Percentiles rank a stretch among this genome's conserved stretches.
Conservation (phyloP, 164 flowering plant species). For the Chimonanthus praecox region DNA sequence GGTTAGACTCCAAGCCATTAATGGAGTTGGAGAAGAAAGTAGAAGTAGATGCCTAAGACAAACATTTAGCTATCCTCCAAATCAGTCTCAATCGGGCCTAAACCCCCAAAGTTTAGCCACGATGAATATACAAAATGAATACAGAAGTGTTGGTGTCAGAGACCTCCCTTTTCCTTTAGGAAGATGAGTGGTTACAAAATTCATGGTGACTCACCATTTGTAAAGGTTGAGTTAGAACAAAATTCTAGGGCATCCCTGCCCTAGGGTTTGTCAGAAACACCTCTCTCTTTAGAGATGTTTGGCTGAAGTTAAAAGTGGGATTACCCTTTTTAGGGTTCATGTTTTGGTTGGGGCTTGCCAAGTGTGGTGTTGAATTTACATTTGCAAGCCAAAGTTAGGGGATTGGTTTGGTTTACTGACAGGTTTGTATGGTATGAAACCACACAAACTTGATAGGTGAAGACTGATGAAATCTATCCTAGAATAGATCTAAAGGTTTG, state of each 20-base stretch:
- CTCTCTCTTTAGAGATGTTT: constrained; percentile 25
- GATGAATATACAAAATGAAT: constrained; percentile 34
- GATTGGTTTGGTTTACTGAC: neutral
- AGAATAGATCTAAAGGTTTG: neutral
- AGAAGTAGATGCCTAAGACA: constrained; percentile 25
- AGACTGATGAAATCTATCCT: too few species aligned
- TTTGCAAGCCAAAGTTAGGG: constrained; percentile 22
- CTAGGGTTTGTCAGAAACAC: constrained; percentile 17
- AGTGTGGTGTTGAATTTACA: constrained; percentile 30
- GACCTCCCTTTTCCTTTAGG: constrained; percentile 37
- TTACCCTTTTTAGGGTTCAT: constrained; percentile 5
- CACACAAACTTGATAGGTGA: too few species aligned
- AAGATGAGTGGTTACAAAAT: constrained; percentile 20
- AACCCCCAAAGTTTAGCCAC: constrained; percentile 44
- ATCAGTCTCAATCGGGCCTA: constrained; percentile 22
- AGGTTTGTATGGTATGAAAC: too few species aligned
- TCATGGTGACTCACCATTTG: constrained; percentile 7
- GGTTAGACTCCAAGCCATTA: constrained; percentile 22
- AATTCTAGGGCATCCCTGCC: constrained; percentile 18
- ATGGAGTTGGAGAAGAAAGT: constrained; percentile 34
- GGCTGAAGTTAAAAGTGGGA: constrained; percentile 13
- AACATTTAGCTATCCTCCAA: constrained; percentile 25
- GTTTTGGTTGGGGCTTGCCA: neutral
- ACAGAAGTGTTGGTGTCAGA: constrained; percentile 7
- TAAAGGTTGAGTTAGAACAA: constrained; percentile 10